phyloP scores from a whole-genome alignment of 495 filamentous ascomycete genomes.

The Hamigera avellanea region DNA sequence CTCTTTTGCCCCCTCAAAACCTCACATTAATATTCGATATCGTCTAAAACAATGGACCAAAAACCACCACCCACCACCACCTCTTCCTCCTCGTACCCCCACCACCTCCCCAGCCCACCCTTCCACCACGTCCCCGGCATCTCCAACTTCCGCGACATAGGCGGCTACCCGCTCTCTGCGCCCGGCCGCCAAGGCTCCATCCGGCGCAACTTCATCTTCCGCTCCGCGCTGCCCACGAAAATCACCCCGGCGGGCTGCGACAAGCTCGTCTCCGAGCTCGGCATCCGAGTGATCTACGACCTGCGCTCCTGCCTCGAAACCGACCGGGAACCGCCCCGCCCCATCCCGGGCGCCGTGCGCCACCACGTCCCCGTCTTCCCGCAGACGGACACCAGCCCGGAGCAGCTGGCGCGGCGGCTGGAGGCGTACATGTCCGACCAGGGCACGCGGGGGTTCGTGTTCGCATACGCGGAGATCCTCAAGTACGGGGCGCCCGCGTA shows the following conservation, averaged over 20 bases:
- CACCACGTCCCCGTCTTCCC: constrained; percentile 42
- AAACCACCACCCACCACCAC: too few relatives aligned
- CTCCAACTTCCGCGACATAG: constrained; percentile 34
- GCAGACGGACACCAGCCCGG: constrained; percentile 26
- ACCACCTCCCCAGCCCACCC: constrained; percentile 16
- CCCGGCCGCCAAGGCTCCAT: constrained; percentile 8
- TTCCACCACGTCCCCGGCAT: constrained; percentile 33
- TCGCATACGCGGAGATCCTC: constrained; percentile 33
- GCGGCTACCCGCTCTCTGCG: constrained; percentile 24
- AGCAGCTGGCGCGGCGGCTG: constrained; percentile 2
- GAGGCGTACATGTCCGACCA: constrained; percentile 9
- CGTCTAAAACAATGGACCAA: neutral
- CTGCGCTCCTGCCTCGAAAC: constrained; percentile 43
- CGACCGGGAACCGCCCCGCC: constrained; percentile 11
- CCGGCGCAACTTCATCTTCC: constrained; percentile 27
- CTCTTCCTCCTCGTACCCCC: neutral
- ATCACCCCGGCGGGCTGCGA: constrained; percentile 33
- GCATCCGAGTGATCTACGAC: constrained; percentile 45
- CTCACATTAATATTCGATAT: too few relatives aligned
- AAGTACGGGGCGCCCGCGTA: constrained; percentile 5
- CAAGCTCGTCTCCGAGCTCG: constrained; percentile 27
- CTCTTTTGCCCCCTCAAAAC: too few relatives aligned
- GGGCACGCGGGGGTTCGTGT: constrained; percentile 38
- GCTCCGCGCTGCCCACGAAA: constrained; percentile 27
- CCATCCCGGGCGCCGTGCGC: constrained; percentile 9